phyloP scores from a whole-genome alignment of 371 early-diverging fungal species.

The Entomophthora muscae region DNA sequence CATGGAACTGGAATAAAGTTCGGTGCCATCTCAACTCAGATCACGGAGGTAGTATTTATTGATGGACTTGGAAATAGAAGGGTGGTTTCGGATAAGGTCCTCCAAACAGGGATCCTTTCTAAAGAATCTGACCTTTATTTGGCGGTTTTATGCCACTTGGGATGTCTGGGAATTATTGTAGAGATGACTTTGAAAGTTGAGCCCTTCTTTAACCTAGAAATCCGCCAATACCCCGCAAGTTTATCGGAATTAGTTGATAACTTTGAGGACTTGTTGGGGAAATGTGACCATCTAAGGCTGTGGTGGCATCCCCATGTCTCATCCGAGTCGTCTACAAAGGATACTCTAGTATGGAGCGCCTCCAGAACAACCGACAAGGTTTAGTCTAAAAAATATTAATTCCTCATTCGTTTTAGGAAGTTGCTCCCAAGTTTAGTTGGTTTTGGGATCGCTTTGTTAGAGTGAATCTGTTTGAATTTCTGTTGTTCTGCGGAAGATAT shows the following conservation, averaged over 20 bases:
- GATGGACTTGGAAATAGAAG: constrained; percentile 3
- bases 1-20: constrained; percentile 64
- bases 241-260: constrained; percentile 33
- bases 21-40: constrained; percentile 43
- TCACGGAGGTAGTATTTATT: constrained; percentile 16
- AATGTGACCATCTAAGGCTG: constrained; percentile 60
- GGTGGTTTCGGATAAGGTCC: no score
- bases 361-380: constrained; percentile 33
- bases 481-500: constrained; percentile 39
- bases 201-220: constrained; percentile 42
- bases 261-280: constrained; percentile 30
- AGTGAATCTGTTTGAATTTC: constrained; percentile 42
- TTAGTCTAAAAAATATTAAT: neutral
- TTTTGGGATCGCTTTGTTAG: constrained; percentile 30
- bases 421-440: constrained; percentile 15
- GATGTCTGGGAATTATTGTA: constrained; percentile 57
- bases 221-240: constrained; percentile 42
- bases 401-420: neutral
- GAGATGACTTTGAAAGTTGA: constrained; percentile 52
- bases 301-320: constrained; percentile 72
- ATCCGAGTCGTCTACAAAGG: constrained; percentile 26
- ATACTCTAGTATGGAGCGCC: constrained; percentile 57
- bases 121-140: constrained; percentile 37
- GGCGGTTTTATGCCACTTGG: constrained; percentile 57
- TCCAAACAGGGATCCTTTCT: no score